Base-by-base conservation (phyloP, 148 eudicot species). In the Camellia granthamiana region DNA sequence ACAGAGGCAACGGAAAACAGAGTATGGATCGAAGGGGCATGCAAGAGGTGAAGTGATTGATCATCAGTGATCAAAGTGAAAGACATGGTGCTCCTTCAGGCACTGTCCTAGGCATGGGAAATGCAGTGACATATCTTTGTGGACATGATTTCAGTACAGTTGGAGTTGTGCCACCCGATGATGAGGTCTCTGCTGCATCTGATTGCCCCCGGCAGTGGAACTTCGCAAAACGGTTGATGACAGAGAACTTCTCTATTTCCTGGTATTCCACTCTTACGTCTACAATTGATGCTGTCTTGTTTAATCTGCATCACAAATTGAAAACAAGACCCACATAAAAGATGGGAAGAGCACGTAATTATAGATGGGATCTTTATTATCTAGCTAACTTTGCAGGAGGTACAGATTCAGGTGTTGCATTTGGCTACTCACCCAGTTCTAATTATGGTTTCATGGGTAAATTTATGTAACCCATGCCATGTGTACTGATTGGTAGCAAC, bases 161-260 rank as follows among this genome's bases (percentile, higher is more conserved):
- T 18, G 59, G 13, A 64, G 86, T 23, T 58, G 83, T 18, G 60
- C 75, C 83, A 72, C 84, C 66, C 3, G 86, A 80, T 21, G 90
- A 79, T 70, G 88, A 68, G 19, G 80, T 43, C 47, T 82, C 84
- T 55, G 73, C 77, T 61, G 81, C 62, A n/a, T 55, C 74, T 38
- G 78, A 66, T 12, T 62, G 83, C 5, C 76, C 81, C 76, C 84
- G 81, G 67, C 76, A 77, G 81, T 88, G 93, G 77, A 87, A 89
- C 85, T 83, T 91, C 14, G 89, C 94, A 62, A 87, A 89, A 16
- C 90, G 91, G 81, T 89, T 91, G 42, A 83, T 88, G 68, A 85
- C 77, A 19, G 86, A 83, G 59, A 91, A 86, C 55, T 83, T 89
- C 82, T 91, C 94, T 85, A 89, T 69, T 19, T 91, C 90, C 78